Evolutionary conservation across 1,284 basidiomycete genomes (phyloP), one percentile per base, ranked within the genome.

Genomic region (Sanguinoderma infundibulare): DNA sequence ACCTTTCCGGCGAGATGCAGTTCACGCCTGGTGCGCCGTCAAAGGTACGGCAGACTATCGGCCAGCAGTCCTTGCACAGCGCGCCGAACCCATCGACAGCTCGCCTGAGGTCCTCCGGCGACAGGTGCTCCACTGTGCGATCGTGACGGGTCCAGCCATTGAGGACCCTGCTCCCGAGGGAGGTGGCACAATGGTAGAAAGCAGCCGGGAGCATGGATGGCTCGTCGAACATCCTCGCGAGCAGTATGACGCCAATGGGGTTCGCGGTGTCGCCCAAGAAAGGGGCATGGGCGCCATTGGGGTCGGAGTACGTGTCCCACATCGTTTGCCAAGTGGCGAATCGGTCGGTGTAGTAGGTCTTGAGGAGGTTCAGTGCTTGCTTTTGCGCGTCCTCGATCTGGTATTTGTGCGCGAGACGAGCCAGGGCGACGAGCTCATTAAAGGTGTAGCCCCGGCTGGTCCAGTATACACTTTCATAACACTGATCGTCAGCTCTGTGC

Each of bases 241-340:
- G 55, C 30, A 57, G 57, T 40, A 65, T 49, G 4, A 53, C 55
- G 17, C 40, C 35, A 38, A 65, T 62, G 39, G 53, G 36, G 10
- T 47, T 30, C 24, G 22, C 24, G 14, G 12, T 30, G 15, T 14
- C 14, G 2, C 26, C 7, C 4, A 15, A 28, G 24, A 30, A 22
- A 5, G 14, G 15, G 14, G 26, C 14, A 5, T n/a, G n/a, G n/a
- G n/a, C n/a, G n/a, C n/a, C n/a, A n/a, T 5, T 10, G 10, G 44
- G 26, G 28, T 28, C 15, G 22, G 3, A 26, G 39, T 15, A 24
- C 20, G 40, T 4, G n/a, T 17, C n/a, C 2, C 1, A 4, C 5
- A 14, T 24, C 20, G 24, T 22, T 8, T 32, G 9, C 20, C 57
- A 62, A 7, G 39, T 44, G 53, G 50, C 57, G 39, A 62, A 42